Evolutionary conservation across 352 stramenopile species (phyloP).

Genomic region (Globisporangium canariense): DNA sequence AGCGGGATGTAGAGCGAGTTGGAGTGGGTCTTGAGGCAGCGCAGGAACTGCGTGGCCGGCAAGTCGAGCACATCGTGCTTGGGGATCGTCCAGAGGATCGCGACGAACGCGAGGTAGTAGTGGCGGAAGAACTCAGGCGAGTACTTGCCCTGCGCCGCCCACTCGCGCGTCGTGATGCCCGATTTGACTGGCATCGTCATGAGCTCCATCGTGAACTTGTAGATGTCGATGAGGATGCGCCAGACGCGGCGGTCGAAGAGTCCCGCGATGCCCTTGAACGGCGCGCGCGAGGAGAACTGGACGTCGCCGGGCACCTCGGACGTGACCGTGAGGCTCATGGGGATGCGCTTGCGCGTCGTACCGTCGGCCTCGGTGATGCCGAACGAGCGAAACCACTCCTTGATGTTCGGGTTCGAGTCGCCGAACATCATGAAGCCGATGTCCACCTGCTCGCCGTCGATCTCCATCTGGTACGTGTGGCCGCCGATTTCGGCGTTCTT

Average conservation of each 20-base stretch:
- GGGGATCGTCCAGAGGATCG: conserved; percentile 84
- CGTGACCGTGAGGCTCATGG: conserved; percentile 85
- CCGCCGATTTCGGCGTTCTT: conserved; percentile 78
- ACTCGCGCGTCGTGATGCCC: conserved; percentile 73
- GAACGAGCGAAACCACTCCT: conserved; percentile 86
- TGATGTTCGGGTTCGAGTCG: conserved; percentile 90
- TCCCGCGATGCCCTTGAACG: conserved; percentile 63
- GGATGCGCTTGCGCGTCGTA: conserved; percentile 84
- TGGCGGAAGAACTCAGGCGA: conserved; percentile 84
- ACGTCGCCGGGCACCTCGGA: conserved; percentile 77
- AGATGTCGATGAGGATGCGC: conserved; percentile 85
- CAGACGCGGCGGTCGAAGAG: conserved; percentile 78
- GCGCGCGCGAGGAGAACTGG: conserved; percentile 81
- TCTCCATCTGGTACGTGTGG: conserved; percentile 87
- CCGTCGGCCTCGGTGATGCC: conserved; percentile 81
- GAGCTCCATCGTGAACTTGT: conserved; percentile 85
- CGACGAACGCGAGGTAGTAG: conserved; percentile 85
- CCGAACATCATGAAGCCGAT: conserved; percentile 91
- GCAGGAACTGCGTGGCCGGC: conserved; percentile 81
- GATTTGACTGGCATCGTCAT: conserved; percentile 82
- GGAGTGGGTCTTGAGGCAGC: conserved; percentile 83
- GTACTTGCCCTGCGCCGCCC: conserved; percentile 64
- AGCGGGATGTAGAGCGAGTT: conserved; percentile 87
- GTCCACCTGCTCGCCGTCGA: conserved; percentile 81
- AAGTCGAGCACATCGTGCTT: conserved; percentile 83